A percentile compares a stretch with the other conserved stretches of the same genome.
Evolutionary conservation across 2,329 filamentous ascomycete species (phyloP).

Genomic region (Ascochyta koolunga): DNA sequence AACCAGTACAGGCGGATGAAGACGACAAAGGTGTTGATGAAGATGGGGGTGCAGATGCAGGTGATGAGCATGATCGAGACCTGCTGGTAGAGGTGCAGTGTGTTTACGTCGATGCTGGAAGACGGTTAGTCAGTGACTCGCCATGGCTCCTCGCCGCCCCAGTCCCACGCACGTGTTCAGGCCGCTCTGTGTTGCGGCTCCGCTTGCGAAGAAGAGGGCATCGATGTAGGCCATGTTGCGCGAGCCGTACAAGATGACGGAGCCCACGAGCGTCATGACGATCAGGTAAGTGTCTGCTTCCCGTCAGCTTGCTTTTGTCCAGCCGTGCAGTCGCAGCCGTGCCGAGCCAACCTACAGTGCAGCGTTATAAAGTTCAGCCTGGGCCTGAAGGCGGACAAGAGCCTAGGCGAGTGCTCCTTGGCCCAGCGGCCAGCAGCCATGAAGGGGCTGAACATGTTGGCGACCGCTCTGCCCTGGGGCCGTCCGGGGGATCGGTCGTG

Average conservation of each 20-base stretch:
- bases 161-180: slow-evolving; percentile 70
- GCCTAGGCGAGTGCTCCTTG: slow-evolving; percentile 30
- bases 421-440: slow-evolving; percentile 39
- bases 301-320: slow-evolving; percentile 16
- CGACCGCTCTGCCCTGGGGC: slow-evolving; percentile 5
- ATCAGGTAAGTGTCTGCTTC: slow-evolving; percentile 78
- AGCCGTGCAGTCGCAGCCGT: no score
- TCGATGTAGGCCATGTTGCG: slow-evolving; percentile 78
- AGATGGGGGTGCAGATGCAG: slow-evolving; percentile 50
- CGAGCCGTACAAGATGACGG: slow-evolving; percentile 74
- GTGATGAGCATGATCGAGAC: slow-evolving; percentile 53
- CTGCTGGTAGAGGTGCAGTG: slow-evolving; percentile 56
- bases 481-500: not conserved
- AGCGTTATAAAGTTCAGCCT: slow-evolving; percentile 82
- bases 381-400: slow-evolving; percentile 51
- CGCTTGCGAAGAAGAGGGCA: slow-evolving; percentile 84
- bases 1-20: slow-evolving; percentile 97
- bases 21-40: slow-evolving; percentile 72
- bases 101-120: slow-evolving; percentile 56
- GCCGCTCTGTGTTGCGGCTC: slow-evolving; percentile 88
- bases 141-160: not conserved
- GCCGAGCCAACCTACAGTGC: slow-evolving; percentile 64
- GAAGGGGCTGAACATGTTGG: slow-evolving; percentile 42
- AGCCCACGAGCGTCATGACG: slow-evolving; percentile 72
- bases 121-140: slow-evolving; percentile 19